Conservation (phyloP, 805 yeast species). For the Metschnikowia aberdeeniae region DNA sequence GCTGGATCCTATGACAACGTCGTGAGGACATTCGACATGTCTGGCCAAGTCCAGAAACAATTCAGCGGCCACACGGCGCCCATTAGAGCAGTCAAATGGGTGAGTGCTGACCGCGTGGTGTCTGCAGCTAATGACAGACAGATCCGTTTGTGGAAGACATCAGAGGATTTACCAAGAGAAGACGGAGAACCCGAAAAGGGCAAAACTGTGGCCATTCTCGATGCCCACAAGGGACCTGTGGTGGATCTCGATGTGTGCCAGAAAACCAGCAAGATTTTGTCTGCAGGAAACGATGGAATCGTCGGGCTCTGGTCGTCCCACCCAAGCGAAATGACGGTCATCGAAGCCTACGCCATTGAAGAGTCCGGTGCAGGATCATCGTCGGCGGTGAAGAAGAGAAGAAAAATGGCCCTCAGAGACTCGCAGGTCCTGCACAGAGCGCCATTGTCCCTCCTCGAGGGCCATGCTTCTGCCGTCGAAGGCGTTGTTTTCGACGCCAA, state of each 20-base stretch:
- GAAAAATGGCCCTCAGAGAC: slow-evolving; percentile 75
- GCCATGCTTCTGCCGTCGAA: slow-evolving; percentile 86
- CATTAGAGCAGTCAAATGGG: slow-evolving; percentile 77
- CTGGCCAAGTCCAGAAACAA: slow-evolving; percentile 77
- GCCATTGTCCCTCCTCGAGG: slow-evolving; percentile 72
- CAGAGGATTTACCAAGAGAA: slow-evolving; percentile 22
- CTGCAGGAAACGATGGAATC: slow-evolving; percentile 78
- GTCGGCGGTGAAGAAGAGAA: slow-evolving; percentile 82
- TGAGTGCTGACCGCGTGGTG: slow-evolving; percentile 68
- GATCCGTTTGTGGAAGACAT: slow-evolving; percentile 79
- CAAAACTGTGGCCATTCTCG: slow-evolving; percentile 76
- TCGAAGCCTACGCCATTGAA: slow-evolving; percentile 21
- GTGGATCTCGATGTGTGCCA: slow-evolving; percentile 62
- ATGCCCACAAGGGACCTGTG: slow-evolving; percentile 89
- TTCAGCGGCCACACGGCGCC: slow-evolving; percentile 87
- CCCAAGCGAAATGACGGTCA: slow-evolving; percentile 70
- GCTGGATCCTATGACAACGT: slow-evolving; percentile 95
- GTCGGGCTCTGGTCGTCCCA: slow-evolving; percentile 88
- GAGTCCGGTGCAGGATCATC: slow-evolving; percentile 38
- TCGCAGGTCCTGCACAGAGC: slow-evolving; percentile 75
- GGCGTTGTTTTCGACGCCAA: slow-evolving; percentile 68
- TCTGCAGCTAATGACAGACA: slow-evolving; percentile 88
- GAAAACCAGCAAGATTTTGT: slow-evolving; percentile 58
- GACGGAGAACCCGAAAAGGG: slow-evolving; percentile 51
- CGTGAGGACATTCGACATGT: slow-evolving; percentile 80